Conservation (phyloP, 225 moss, liverwort and hornwort species). For the Pleurozium schreberi region DNA sequence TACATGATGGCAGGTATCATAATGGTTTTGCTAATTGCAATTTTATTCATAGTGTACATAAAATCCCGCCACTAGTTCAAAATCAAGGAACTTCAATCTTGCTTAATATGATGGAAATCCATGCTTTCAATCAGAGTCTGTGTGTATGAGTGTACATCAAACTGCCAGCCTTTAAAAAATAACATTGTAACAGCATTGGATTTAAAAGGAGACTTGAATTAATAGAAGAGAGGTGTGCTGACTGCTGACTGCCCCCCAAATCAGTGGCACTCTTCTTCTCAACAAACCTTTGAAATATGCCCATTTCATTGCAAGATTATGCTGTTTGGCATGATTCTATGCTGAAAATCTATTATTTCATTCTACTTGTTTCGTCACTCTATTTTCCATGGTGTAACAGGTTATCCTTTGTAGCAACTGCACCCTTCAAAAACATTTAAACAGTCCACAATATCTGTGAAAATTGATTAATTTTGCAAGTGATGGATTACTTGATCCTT, state of each 20-base stretch:
- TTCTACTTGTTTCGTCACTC: neutral
- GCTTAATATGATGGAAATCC: neutral
- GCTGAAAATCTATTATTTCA: neutral
- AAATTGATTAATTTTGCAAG: neutral
- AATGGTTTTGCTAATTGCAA: conserved; percentile 36
- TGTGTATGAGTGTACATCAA: neutral
- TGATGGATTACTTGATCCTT: neutral
- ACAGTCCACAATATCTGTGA: neutral
- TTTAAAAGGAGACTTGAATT: neutral
- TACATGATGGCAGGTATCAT: conserved; percentile 60
- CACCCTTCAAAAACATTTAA: neutral
- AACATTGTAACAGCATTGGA: neutral
- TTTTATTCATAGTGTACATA: conserved; percentile 40
- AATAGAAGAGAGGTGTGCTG: neutral
- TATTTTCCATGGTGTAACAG: neutral
- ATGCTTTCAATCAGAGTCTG: neutral
- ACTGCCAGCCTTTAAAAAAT: neutral
- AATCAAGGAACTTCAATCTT: neutral
- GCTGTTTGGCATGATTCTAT: neutral
- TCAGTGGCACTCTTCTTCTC: neutral
- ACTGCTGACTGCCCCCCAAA: neutral
- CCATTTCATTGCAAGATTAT: neutral
- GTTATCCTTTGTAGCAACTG: neutral
- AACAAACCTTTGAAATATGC: neutral
- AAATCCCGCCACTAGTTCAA: conserved; percentile 9